Percentiles rank a stretch among this genome's conserved stretches.
Conservation (phyloP, 2,329 filamentous ascomycete genomes). For the Fusarium dimerum region DNA sequence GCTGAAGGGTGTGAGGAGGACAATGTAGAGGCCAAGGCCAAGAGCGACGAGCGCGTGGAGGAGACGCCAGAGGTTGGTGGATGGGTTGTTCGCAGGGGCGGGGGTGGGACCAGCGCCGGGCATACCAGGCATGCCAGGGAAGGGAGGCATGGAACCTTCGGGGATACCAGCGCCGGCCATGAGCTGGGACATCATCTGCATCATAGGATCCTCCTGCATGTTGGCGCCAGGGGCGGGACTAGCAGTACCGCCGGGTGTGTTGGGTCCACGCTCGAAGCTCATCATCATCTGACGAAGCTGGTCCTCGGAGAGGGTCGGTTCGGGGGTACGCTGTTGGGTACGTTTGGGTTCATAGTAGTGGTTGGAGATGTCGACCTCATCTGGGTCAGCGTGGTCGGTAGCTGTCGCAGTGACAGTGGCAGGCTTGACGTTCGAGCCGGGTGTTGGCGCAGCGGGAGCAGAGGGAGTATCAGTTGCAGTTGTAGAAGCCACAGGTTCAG, state of each 20-base stretch:
- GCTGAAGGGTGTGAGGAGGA: constrained; percentile 66
- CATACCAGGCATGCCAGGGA: constrained; percentile 44
- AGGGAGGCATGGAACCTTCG: constrained; percentile 34
- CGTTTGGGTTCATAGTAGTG: constrained; percentile 64
- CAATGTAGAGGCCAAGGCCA: constrained; percentile 69
- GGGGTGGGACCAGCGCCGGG: constrained; percentile 39
- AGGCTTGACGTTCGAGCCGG: constrained; percentile 30
- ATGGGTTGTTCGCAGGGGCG: constrained; percentile 31
- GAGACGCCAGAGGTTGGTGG: constrained; percentile 65
- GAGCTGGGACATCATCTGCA: constrained; percentile 77
- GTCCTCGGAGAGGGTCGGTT: constrained; percentile 50
- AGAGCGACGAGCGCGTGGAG: constrained; percentile 74
- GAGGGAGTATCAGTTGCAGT: constrained; percentile 29
- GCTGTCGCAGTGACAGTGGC: constrained; percentile 32
- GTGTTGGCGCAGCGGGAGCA: constrained; percentile 35
- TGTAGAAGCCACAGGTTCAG: constrained; percentile 11
- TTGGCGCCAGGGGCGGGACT: constrained; percentile 22
- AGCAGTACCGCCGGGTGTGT: constrained; percentile 26
- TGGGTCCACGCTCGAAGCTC: constrained; percentile 45
- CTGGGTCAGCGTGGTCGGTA: constrained; percentile 60
- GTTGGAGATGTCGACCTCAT: constrained; percentile 77
- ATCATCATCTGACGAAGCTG: constrained; percentile 67
- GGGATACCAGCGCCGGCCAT: constrained; percentile 46
- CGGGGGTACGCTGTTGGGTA: constrained; percentile 34
- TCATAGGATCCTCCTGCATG: constrained; percentile 37